phyloP scores from a whole-genome alignment of 257 asterid species.

The Ajuga chamaepitys region DNA sequence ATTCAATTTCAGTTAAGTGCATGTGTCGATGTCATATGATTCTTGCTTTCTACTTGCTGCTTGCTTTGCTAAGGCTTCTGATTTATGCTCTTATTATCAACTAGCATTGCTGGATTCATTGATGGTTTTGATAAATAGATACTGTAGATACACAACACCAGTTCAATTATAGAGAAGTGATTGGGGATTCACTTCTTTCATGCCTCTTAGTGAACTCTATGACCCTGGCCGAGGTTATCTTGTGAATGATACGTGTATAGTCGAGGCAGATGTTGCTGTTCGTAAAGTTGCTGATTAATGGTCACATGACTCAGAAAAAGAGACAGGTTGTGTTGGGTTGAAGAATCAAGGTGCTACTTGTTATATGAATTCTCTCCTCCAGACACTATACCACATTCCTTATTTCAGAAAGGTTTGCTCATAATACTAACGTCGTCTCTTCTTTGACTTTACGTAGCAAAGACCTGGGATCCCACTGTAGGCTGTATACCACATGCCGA shows the following conservation, averaged over 20 bases:
- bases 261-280: no score
- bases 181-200: no score
- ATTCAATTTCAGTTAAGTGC: not conserved
- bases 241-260: no score
- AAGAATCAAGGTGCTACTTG: no score
- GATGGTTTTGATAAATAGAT: constrained; percentile 6
- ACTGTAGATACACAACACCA: constrained; percentile 47
- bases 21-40: not conserved
- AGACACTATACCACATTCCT: no score
- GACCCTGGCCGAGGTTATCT: no score
- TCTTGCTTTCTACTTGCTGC: not conserved
- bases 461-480: constrained; percentile 14
- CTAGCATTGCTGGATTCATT: constrained; percentile 5
- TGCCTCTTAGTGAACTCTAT: no score
- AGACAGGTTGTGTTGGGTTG: no score
- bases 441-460: not conserved
- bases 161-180: constrained; percentile 45
- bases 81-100: not conserved
- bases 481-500: constrained; percentile 78
- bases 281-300: no score
- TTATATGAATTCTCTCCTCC: no score
- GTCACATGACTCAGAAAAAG: no score
- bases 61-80: not conserved
- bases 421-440: not conserved
- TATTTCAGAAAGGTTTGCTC: no score